Conservation (phyloP, 352 stramenopile species). For the Phytophthora citricola region DNA sequence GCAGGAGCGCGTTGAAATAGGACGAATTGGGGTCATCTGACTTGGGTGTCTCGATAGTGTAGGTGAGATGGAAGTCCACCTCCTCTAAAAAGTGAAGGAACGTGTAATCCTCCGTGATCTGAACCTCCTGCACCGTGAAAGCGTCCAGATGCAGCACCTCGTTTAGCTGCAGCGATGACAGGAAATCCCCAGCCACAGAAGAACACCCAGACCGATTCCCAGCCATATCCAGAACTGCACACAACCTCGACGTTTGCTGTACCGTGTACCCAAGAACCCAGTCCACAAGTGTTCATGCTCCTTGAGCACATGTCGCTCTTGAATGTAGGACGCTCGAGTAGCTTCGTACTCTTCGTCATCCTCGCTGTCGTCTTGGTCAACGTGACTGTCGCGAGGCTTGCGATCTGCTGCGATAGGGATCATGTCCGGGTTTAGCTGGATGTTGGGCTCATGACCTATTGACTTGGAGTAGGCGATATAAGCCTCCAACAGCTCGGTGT, state of each 20-base stretch:
- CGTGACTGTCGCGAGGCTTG: slow-evolving; percentile 49
- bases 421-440: slow-evolving; percentile 81
- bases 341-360: slow-evolving; percentile 46
- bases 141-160: slow-evolving; percentile 75
- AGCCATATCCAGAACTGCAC: slow-evolving; percentile 50
- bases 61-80: slow-evolving; percentile 64
- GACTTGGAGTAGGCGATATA: slow-evolving; percentile 94
- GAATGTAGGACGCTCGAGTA: slow-evolving; percentile 43
- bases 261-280: slow-evolving; percentile 49
- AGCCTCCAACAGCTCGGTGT: slow-evolving; percentile 94
- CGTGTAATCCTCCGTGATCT: slow-evolving; percentile 60
- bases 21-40: slow-evolving; percentile 28
- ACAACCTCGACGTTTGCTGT: slow-evolving; percentile 44
- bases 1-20: slow-evolving; percentile 62
- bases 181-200: slow-evolving; percentile 41
- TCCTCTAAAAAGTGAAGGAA: slow-evolving; percentile 70
- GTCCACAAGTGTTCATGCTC: slow-evolving; percentile 58
- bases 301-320: slow-evolving; percentile 39
- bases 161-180: slow-evolving; percentile 49
- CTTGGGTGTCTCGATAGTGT: slow-evolving; percentile 49
- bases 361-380: slow-evolving; percentile 74
- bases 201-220: slow-evolving; percentile 42
- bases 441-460: slow-evolving; percentile 79
- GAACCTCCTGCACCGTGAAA: slow-evolving; percentile 58
- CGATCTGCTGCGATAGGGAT: slow-evolving; percentile 36